phyloP scores from a whole-genome alignment of 495 filamentous ascomycete species.

The Neurospora africana region DNA sequence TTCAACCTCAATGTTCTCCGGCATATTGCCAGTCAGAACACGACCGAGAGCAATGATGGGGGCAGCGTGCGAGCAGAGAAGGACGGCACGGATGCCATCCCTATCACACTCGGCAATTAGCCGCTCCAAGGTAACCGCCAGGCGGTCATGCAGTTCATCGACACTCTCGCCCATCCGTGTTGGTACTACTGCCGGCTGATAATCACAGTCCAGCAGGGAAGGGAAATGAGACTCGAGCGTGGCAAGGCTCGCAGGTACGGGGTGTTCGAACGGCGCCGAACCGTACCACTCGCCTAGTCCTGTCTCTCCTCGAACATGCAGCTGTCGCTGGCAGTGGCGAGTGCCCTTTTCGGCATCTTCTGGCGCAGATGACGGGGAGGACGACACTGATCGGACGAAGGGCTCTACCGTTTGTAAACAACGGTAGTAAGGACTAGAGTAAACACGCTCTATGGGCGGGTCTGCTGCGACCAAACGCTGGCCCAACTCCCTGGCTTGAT shows the following conservation, averaged over 20 bases:
- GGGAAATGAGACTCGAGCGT: slow-evolving; percentile 57
- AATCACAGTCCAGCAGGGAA: slow-evolving; percentile 38
- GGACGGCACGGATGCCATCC: slow-evolving; percentile 50
- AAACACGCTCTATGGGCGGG: slow-evolving; percentile 64
- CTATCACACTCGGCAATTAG: slow-evolving; percentile 65
- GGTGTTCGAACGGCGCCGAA: slow-evolving; percentile 67
- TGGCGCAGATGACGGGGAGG: slow-evolving; percentile 6
- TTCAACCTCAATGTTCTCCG: slow-evolving; percentile 51
- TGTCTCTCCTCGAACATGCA: slow-evolving; percentile 54
- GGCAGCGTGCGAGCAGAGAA: slow-evolving; percentile 89
- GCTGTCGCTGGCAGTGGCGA: not conserved
- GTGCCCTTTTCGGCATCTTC: not conserved
- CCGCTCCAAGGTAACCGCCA: slow-evolving; percentile 55
- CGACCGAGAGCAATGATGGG: slow-evolving; percentile 76
- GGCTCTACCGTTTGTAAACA: slow-evolving; percentile 83
- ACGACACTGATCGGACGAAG: slow-evolving; percentile 44
- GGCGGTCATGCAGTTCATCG: slow-evolving; percentile 64
- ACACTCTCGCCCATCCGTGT: slow-evolving; percentile 66
- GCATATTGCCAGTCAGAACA: slow-evolving; percentile 65
- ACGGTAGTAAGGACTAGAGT: slow-evolving; percentile 81
- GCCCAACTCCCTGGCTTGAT: slow-evolving; percentile 72
- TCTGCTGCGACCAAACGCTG: slow-evolving; percentile 46
- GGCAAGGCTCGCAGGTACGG: slow-evolving; percentile 52
- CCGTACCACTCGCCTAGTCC: slow-evolving; percentile 92
- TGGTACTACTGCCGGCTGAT: slow-evolving; percentile 53